Evolutionary conservation across 176 grass and related monocot species (phyloP).

Genomic region (Paspalum vaginatum): DNA sequence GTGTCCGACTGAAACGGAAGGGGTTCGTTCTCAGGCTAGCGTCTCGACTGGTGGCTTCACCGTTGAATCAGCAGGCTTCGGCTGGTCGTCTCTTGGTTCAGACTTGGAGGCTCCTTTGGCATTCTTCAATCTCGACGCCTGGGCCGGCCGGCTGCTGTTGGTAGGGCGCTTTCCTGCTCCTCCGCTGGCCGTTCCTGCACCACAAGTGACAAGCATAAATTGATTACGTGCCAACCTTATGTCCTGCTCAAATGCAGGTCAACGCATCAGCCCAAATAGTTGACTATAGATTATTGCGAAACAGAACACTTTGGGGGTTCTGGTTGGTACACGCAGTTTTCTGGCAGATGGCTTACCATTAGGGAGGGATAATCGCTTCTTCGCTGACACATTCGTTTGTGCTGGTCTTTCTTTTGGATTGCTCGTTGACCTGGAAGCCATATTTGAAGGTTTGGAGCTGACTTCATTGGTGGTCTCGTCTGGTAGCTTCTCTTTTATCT

Average conservation of each 20-base stretch:
- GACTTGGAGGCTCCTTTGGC: slow-evolving; percentile 36
- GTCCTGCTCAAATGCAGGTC: slow-evolving; percentile 7
- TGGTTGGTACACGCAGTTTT: background rate
- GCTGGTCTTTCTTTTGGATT: slow-evolving; percentile 78
- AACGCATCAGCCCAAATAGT: background rate
- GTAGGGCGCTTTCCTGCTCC: slow-evolving; percentile 18
- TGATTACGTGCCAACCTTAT: background rate
- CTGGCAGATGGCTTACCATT: slow-evolving; percentile 48
- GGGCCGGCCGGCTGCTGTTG: background rate
- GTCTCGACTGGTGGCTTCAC: slow-evolving; percentile 30
- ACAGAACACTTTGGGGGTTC: background rate
- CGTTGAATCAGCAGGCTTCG: slow-evolving; percentile 3
- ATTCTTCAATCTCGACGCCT: slow-evolving; percentile 18
- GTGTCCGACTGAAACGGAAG: background rate
- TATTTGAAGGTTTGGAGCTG: slow-evolving; percentile 49
- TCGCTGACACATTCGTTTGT: slow-evolving; percentile 42
- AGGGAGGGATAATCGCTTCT: slow-evolving; percentile 79
- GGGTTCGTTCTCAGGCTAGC: slow-evolving; percentile 31
- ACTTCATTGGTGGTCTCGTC: slow-evolving; percentile 61
- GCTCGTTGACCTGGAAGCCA: slow-evolving; percentile 62
- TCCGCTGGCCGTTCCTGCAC: slow-evolving; percentile 6
- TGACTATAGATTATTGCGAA: slow-evolving; percentile 15
- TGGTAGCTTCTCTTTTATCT: slow-evolving; percentile 49
- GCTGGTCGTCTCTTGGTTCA: slow-evolving; percentile 27
- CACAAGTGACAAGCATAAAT: slow-evolving; percentile 18